Percentiles rank a stretch among this genome's conserved stretches.
Conservation (phyloP, 345 rosid genomes). For the Mangifera indica region DNA sequence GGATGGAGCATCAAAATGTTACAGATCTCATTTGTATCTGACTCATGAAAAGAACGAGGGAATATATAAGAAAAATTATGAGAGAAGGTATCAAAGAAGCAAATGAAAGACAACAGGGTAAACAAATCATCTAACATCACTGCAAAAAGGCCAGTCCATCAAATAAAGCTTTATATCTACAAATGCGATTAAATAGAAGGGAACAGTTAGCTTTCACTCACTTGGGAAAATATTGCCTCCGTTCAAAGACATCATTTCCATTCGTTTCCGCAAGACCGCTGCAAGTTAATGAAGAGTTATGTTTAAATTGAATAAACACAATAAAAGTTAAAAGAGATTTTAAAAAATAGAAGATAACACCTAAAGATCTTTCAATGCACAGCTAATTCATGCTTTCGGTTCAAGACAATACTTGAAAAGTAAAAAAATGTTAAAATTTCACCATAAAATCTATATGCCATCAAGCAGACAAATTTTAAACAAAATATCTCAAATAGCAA, state of each 20-base stretch:
- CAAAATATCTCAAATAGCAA: too few relatives aligned
- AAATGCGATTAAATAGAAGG: conserved; percentile 3
- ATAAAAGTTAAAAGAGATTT: conserved; percentile 11
- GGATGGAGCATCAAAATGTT: neutral
- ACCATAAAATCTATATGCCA: too few relatives aligned
- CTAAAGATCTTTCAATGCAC: neutral
- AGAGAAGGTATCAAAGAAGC: neutral
- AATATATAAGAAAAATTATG: neutral
- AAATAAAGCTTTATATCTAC: neutral
- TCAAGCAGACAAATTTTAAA: too few relatives aligned
- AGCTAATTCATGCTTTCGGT: neutral
- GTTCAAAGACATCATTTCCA: conserved; percentile 39
- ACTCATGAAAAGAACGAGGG: neutral
- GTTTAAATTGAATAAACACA: conserved; percentile 3
- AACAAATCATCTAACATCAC: neutral
- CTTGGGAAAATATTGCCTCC: conserved; percentile 68
- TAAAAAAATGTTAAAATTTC: too few relatives aligned
- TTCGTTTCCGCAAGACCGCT: conserved; percentile 46
- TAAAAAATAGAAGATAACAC: conserved; percentile 7
- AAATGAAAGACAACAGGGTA: neutral
- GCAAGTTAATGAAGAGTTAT: conserved; percentile 30
- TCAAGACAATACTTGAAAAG: too few relatives aligned
- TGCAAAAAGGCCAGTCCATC: neutral
- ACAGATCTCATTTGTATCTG: neutral
- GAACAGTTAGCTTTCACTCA: conserved; percentile 33